Base-by-base conservation (phyloP, 139 green algal species). In the Mychonastes homosphaera region DNA sequence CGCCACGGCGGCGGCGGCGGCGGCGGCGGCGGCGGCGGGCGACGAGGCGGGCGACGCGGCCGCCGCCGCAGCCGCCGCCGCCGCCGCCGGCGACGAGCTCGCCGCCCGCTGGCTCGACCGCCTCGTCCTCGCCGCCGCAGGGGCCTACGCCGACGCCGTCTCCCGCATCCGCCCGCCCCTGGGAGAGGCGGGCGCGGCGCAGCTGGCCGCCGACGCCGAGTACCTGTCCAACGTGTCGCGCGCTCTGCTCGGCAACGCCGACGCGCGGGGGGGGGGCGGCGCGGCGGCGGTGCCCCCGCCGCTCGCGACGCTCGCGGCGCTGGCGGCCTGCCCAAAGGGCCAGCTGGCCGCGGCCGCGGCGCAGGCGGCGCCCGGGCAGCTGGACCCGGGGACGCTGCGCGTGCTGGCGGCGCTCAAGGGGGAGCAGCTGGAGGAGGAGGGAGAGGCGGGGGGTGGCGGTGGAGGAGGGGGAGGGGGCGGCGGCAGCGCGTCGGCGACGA, bases 141-240 rank as follows among this genome's bases (percentile, higher is more conserved):
- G 36, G 28, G n/a, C 53, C 28, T 69, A 50, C 27, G 28, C 24
- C 3, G 58, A 66, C 6, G 29, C 58, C 2, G 12, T 66, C 16
- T 35, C 58, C 13, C 47, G 45, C 7, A 58, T 53, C 23, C 40
- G 43, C 12, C 2, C 79, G 92, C 32, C 12, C 52, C 0, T 30
- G 27, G 19, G 71, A 91, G 13, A 71, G 47, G 19, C 40, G 58
- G 0, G 49, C 29, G 75, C 77, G 1, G 66, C 48, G n/a, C 89
- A 97, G 79, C 76, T 96, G 41, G 71, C 79, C 2, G 85, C 86
- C 8, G 89, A 97, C 59, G 65, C 90, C 33, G 90, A 97, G 63
- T 97, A 97, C 83, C 88, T 97, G 32, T 79, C 67, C 62, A 96
- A 96, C 58, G 81, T 97, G 27, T 80, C 96, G 62, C 58, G 63